A percentile compares a stretch with the other conserved stretches of the same genome.
Conservation (phyloP, 345 rosid species). For the Camelina laxa region DNA sequence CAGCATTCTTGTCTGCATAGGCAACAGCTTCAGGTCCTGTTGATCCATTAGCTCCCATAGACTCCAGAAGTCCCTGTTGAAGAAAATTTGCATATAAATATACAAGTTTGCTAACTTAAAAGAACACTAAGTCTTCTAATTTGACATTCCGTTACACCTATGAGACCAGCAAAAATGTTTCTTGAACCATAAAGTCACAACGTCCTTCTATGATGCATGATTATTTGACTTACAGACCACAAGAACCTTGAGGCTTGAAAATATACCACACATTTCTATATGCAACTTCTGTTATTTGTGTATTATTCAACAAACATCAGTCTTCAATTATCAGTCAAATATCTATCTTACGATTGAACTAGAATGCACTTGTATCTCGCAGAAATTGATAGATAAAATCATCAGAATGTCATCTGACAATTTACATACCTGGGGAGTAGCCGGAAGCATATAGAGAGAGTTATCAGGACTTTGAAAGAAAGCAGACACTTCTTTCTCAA, state of each 20-base stretch:
- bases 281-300: neutral
- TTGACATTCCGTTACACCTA: constrained; percentile 10
- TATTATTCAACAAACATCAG: neutral
- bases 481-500: constrained; percentile 81
- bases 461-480: constrained; percentile 87
- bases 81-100: constrained; percentile 32
- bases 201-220: neutral
- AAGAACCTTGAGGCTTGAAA: neutral
- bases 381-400: neutral
- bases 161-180: neutral
- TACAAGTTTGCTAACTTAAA: neutral
- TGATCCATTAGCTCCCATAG: constrained; percentile 87
- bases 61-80: constrained; percentile 88
- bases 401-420: constrained; percentile 9
- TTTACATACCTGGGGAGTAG: constrained; percentile 84
- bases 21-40: constrained; percentile 91
- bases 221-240: constrained; percentile 2
- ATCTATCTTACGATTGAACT: constrained; percentile 2
- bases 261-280: neutral
- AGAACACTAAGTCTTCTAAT: constrained; percentile 8
- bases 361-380: neutral
- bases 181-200: constrained; percentile 7
- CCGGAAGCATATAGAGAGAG: constrained; percentile 88
- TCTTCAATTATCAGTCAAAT: neutral
- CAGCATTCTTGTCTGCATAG: constrained; percentile 91